Percentiles rank a stretch among this genome's conserved stretches.
Evolutionary conservation across 164 flowering plant genomes (phyloP).

Genomic region (Kalanchoe fedtschenkoi): DNA sequence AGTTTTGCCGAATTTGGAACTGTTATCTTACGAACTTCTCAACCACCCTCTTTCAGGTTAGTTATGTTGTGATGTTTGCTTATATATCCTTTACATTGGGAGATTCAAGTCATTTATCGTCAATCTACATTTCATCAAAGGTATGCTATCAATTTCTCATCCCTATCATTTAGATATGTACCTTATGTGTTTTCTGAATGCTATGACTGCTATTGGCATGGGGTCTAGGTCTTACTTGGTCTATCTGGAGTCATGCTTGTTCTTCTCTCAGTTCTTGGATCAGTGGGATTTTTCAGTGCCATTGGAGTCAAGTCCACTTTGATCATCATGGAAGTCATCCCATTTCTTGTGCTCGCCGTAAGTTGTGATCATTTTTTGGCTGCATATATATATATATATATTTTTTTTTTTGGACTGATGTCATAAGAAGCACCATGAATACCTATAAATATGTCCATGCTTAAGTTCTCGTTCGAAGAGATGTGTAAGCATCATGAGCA

Average conservation of each 20-base stretch:
- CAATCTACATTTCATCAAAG: constrained; percentile 79
- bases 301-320: constrained; percentile 94
- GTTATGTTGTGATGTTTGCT: constrained; percentile 98
- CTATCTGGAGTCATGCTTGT: constrained; percentile 91
- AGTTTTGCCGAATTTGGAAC: not conserved
- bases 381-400: not conserved
- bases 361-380: constrained; percentile 22
- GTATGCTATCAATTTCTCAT: constrained; percentile 25
- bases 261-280: constrained; percentile 83
- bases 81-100: constrained; percentile 92
- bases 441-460: not conserved
- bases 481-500: not conserved
- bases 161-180: not conserved
- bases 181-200: not conserved
- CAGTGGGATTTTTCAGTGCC: constrained; percentile 93
- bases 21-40: constrained; percentile 4
- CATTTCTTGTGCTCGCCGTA: constrained; percentile 96
- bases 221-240: constrained; percentile 72
- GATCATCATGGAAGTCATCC: constrained; percentile 98
- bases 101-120: constrained; percentile 54
- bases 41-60: constrained; percentile 47
- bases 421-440: not conserved
- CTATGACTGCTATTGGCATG: constrained; percentile 9
- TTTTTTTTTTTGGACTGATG: not conserved
- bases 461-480: not conserved